A percentile compares a stretch with the other conserved stretches of the same genome.
Evolutionary conservation across 2,329 filamentous ascomycete species (phyloP).

Genomic region (Ophiostoma sp.): DNA sequence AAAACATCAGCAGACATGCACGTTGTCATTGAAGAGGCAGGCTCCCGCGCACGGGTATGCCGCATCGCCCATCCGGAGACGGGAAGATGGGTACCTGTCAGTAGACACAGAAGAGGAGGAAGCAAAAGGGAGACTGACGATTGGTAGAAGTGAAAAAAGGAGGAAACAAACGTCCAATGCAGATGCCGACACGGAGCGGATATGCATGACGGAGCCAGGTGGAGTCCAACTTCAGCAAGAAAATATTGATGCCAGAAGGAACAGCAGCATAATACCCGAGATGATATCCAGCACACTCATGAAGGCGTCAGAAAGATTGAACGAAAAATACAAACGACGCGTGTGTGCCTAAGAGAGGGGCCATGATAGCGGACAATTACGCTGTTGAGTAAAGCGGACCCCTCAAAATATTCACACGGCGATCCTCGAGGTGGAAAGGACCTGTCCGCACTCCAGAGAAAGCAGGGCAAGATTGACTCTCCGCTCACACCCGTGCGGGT

Average conservation of each 20-base stretch:
- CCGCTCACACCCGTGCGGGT: background rate
- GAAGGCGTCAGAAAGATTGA: background rate
- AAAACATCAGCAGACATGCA: background rate
- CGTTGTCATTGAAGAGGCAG: background rate
- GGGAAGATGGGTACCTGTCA: background rate
- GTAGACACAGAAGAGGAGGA: background rate
- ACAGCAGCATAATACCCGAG: background rate
- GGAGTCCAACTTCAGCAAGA: background rate
- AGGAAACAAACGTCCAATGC: background rate
- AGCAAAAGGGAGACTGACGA: background rate
- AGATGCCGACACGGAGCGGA: constrained; percentile 5
- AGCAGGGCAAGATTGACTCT: background rate
- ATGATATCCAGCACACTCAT: background rate
- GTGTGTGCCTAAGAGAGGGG: constrained; percentile 10
- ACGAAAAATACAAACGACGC: background rate
- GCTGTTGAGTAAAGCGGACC: background rate
- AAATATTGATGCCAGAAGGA: background rate
- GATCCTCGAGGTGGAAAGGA: background rate
- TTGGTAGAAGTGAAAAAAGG: background rate
- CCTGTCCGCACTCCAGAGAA: background rate
- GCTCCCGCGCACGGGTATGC: background rate
- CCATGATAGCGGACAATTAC: background rate
- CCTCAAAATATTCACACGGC: background rate
- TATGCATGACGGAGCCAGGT: background rate
- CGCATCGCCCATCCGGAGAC: background rate